These are phyloP conservation scores for Pleurotus eryngii DNA, from an alignment of 768 basidiomycete genomes.

Conservation along the genomic window DNA sequence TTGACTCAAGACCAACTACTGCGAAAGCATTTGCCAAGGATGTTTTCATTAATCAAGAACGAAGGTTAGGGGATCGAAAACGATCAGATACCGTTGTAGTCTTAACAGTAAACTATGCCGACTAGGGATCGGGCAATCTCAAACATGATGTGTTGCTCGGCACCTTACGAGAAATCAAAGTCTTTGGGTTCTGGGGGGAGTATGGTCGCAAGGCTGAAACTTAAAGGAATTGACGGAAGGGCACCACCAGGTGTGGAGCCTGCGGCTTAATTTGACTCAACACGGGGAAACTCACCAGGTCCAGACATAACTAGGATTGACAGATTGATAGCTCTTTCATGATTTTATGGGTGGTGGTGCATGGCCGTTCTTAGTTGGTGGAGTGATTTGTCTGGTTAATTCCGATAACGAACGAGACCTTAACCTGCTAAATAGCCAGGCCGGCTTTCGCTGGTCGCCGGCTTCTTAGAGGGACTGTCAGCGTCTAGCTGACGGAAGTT, in stretches of 20 bases:
- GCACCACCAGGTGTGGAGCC: conserved; percentile 59
- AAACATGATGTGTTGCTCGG: conserved; percentile 68
- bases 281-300: conserved; percentile 72
- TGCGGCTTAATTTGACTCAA: conserved; percentile 77
- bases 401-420: conserved; percentile 94
- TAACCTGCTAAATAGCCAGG: conserved; percentile 90
- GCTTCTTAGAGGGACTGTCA: conserved; percentile 87
- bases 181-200: conserved; percentile 82
- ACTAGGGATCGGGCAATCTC: conserved; percentile 73
- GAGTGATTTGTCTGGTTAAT: conserved; percentile 98
- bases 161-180: conserved; percentile 87
- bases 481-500: conserved; percentile 80
- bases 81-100: conserved; percentile 82
- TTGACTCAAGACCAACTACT: conserved; percentile 76
- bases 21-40: conserved; percentile 85
- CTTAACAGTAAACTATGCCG: conserved; percentile 83
- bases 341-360: conserved; percentile 86
- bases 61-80: conserved; percentile 85
- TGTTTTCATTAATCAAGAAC: conserved; percentile 86
- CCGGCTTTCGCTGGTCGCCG: conserved; percentile 66
- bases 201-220: conserved; percentile 55
- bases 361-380: conserved; percentile 88
- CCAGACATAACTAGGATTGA: conserved; percentile 75
- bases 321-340: conserved; percentile 84
- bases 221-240: conserved; percentile 61